phyloP scores from a whole-genome alignment of 2,329 filamentous ascomycete genomes.

The Curvularia hawaiiensis region DNA sequence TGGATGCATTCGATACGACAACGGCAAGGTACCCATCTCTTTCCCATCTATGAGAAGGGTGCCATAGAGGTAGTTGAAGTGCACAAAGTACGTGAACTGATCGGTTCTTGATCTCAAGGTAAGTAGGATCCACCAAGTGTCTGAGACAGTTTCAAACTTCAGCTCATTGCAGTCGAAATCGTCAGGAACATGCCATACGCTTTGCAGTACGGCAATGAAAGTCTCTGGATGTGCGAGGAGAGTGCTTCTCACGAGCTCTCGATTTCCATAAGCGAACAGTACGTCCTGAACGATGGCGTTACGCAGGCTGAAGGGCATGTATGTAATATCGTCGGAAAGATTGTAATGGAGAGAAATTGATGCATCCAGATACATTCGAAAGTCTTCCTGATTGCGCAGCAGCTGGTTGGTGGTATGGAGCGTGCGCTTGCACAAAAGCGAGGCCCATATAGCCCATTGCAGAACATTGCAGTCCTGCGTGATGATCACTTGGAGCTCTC shows the following conservation, averaged over 20 bases:
- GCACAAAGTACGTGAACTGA: slow-evolving; percentile 35
- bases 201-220: slow-evolving; percentile 46
- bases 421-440: slow-evolving; percentile 61
- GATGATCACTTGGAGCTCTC: slow-evolving; percentile 52
- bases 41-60: slow-evolving; percentile 57
- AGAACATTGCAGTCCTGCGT: slow-evolving; percentile 46
- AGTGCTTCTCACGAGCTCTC: slow-evolving; percentile 41
- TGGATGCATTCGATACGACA: slow-evolving; percentile 53
- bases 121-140: slow-evolving; percentile 44
- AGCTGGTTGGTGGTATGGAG: slow-evolving; percentile 39
- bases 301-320: slow-evolving; percentile 43
- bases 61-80: slow-evolving; percentile 55
- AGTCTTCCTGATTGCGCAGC: slow-evolving; percentile 14
- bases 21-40: slow-evolving; percentile 59
- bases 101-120: slow-evolving; percentile 31
- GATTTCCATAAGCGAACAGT: slow-evolving; percentile 51
- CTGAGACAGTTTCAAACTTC: slow-evolving; percentile 1
- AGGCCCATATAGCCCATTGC: slow-evolving; percentile 59
- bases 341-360: slow-evolving; percentile 57
- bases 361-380: slow-evolving; percentile 44
- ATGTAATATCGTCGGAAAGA: slow-evolving; percentile 44
- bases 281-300: slow-evolving; percentile 55
- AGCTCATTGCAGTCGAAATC: slow-evolving; percentile 17
- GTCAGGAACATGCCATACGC: slow-evolving; percentile 51
- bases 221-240: slow-evolving; percentile 37